These are phyloP conservation scores for Metschnikowia amazonensis DNA, from an alignment of 805 yeast species.

Conservation along the genomic window DNA sequence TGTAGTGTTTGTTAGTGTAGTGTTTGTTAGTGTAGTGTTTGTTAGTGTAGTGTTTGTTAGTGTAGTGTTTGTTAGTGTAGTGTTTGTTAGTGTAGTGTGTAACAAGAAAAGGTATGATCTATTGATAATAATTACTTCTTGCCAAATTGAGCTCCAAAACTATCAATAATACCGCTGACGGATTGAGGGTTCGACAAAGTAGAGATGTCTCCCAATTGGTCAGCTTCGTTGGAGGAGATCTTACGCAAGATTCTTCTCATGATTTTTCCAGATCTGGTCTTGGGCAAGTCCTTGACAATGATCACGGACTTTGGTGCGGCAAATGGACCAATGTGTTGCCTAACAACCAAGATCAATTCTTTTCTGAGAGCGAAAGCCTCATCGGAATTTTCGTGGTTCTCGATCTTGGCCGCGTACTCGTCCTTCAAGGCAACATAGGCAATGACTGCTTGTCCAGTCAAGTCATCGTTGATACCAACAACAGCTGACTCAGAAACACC, in stretches of 20 bases:
- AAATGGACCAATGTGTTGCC: constrained; percentile 80
- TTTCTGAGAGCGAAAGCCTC: constrained; percentile 55
- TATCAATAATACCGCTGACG: constrained; percentile 59
- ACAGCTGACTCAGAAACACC: constrained; percentile 77
- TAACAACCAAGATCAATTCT: constrained; percentile 63
- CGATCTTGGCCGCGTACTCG: constrained; percentile 28
- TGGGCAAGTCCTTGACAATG: constrained; percentile 73
- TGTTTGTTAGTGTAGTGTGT: too few species aligned
- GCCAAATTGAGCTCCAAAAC: constrained; percentile 38
- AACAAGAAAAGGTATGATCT: neutral
- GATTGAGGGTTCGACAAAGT: constrained; percentile 75
- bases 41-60: too few species aligned
- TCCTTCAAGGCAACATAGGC: constrained; percentile 76
- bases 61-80: too few species aligned
- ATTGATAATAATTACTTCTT: constrained; percentile 27
- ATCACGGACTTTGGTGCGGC: constrained; percentile 79
- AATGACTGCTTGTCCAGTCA: constrained; percentile 84
- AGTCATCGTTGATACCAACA: constrained; percentile 76
- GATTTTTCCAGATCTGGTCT: constrained; percentile 82
- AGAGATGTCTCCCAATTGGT: constrained; percentile 75
- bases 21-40: too few species aligned
- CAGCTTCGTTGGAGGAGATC: constrained; percentile 70
- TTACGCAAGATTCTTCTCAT: constrained; percentile 85
- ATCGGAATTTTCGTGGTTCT: constrained; percentile 32
- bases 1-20: too few species aligned